Evolutionary conservation across 805 yeast genomes (phyloP).

Genomic region (Candida krabiensis): DNA sequence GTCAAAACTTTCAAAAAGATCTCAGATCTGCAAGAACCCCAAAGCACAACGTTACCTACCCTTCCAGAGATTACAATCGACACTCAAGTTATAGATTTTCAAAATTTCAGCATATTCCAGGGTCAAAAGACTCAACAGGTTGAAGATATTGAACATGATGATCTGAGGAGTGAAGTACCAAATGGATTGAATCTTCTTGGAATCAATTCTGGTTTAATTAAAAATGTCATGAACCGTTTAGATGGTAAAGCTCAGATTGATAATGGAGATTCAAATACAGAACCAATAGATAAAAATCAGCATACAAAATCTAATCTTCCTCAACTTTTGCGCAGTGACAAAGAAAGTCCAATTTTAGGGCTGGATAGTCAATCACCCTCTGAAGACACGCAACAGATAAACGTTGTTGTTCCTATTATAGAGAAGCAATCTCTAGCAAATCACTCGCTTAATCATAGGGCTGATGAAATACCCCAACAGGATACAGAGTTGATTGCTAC

Average conservation of each 20-base stretch:
- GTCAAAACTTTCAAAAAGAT: constrained; percentile 8
- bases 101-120: constrained; percentile 8
- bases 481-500: not conserved
- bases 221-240: constrained; percentile 17
- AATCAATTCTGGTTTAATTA: constrained; percentile 13
- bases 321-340: too few relatives aligned
- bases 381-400: not conserved
- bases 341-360: not conserved
- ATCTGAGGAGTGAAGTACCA: not conserved
- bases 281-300: not conserved
- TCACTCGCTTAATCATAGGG: not conserved
- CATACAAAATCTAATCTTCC: too few relatives aligned
- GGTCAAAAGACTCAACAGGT: not conserved
- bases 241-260: constrained; percentile 6
- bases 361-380: not conserved
- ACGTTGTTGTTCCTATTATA: too few relatives aligned
- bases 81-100: constrained; percentile 1
- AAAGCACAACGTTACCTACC: not conserved
- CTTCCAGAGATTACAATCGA: not conserved
- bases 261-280: not conserved
- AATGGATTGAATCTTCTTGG: constrained; percentile 16
- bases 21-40: not conserved
- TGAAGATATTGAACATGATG: constrained; percentile 1
- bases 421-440: not conserved
- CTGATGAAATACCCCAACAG: not conserved